These are phyloP conservation scores for Candida nanaspora DNA, from an alignment of 805 yeast genomes.

Conservation along the genomic window DNA sequence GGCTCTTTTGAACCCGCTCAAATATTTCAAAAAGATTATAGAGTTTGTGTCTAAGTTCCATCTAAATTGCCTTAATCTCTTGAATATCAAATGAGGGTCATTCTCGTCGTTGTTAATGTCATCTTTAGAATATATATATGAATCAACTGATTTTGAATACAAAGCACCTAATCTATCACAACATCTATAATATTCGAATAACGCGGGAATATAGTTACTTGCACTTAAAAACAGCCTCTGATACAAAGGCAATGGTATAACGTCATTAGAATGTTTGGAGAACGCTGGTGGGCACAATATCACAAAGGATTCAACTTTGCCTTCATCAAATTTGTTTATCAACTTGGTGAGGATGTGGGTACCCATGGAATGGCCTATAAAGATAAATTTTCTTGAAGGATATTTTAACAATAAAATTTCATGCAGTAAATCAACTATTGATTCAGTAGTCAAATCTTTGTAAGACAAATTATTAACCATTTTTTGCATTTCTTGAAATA, in stretches of 20 bases:
- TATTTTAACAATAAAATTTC: constrained; percentile 31
- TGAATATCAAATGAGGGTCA: constrained; percentile 25
- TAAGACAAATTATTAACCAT: constrained; percentile 27
- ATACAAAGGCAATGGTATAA: constrained; percentile 8
- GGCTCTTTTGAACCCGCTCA: constrained; percentile 41
- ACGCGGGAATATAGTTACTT: constrained; percentile 31
- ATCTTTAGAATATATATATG: constrained; percentile 43
- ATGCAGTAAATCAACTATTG: constrained; percentile 31
- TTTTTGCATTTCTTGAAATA: constrained; percentile 21
- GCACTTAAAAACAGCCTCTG: constrained; percentile 18
- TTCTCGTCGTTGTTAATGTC: constrained; percentile 2
- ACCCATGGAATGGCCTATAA: constrained; percentile 54
- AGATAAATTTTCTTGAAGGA: constrained; percentile 35
- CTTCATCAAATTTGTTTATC: constrained; percentile 27
- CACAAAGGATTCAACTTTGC: constrained; percentile 39
- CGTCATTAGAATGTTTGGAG: too few species aligned
- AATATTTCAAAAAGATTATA: constrained; percentile 43
- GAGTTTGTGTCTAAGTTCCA: constrained; percentile 66
- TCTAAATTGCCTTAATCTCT: constrained; percentile 51
- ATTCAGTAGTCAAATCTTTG: constrained; percentile 35
- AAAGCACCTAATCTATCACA: constrained; percentile 60
- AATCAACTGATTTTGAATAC: constrained; percentile 48
- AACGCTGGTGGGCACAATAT: constrained; percentile 40
- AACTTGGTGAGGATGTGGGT: constrained; percentile 39
- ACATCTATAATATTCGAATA: constrained; percentile 50